Base-by-base conservation (phyloP, 805 yeast genomes). In the Wickerhamia fluorescens region DNA sequence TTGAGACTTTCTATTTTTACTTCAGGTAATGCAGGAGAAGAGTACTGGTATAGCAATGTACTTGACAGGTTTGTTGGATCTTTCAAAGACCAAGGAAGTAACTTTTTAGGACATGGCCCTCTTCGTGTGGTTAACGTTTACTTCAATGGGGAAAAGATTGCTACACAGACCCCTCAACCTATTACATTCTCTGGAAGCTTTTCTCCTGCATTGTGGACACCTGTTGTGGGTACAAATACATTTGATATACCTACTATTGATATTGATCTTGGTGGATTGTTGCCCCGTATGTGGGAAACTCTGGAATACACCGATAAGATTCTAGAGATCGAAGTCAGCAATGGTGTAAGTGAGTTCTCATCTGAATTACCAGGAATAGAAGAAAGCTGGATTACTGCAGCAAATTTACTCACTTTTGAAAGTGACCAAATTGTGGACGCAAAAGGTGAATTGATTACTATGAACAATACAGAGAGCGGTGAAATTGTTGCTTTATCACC, bases 151-250 rank as follows among this genome's bases (percentile, higher is more conserved):
- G 41, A 62, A 15, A 66, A 79, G 28, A 69, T 84, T 6, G 78
- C 78, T 2, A 58, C 75, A 3, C 70, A 69, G 16, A 60, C 75
- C 15, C 94, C 95, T 2, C 74, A 71, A 40, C 88, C 89, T 2
- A 72, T 77, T 6, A 68, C 86, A 10, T 86, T 67, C 56, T 75
- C 94, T 1, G 95, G 95, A 5, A 95, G 94, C 2, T 56, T 77
- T 19, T 71, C 87, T 2, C 94, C 95, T 1, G 66, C 78, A 4
- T 56, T 85, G 26, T 86, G 95, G 95, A 66, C 70, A 28, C 85
- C 94, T 3, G 73, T 82, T 36, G 94, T 85, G 5, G 77, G 84
- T 3, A 66, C 71, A 12, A 69, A 75, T 34, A 78, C 94, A 1
- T 83, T 76, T 54, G 94, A 86, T 49, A 58, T 85, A 17, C 75